Evolutionary conservation across 805 yeast species (phyloP).

Genomic region (Tetrapisispora nanseiensis): DNA sequence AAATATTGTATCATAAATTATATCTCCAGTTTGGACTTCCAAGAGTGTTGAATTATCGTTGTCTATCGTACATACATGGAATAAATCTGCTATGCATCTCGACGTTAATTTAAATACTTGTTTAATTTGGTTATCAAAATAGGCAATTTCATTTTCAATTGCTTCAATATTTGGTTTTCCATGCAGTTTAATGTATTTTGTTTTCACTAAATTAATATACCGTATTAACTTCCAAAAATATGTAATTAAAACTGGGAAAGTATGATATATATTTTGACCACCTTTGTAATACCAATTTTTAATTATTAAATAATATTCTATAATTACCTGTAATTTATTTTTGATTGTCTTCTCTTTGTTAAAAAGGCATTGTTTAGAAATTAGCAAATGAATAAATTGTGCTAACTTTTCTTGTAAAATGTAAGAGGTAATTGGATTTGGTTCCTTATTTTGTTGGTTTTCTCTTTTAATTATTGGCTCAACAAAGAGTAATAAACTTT

Average conservation of each 20-base stretch:
- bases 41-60: not conserved
- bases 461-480: conserved; percentile 12
- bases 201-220: conserved; percentile 29
- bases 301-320: conserved; percentile 33
- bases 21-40: not conserved
- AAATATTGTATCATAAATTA: conserved; percentile 26
- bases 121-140: conserved; percentile 27
- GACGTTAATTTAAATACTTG: conserved; percentile 67
- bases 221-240: conserved; percentile 52
- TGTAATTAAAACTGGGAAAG: conserved; percentile 69
- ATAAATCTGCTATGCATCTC: conserved; percentile 58
- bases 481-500: conserved; percentile 13
- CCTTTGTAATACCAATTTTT: conserved; percentile 30
- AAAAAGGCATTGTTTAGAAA: conserved; percentile 20
- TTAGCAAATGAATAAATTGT: conserved; percentile 56
- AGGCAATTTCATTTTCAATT: not conserved
- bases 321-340: conserved; percentile 2
- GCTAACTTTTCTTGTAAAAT: conserved; percentile 49
- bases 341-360: not conserved
- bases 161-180: conserved; percentile 6
- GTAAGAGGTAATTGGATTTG: not conserved
- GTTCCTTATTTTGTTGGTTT: not conserved
- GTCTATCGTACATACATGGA: conserved; percentile 18
- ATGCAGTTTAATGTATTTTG: conserved; percentile 7
- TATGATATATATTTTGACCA: conserved; percentile 37